These are phyloP conservation scores for Cercophora newfieldiana DNA, from an alignment of 495 filamentous ascomycete genomes.

Conservation along the genomic window DNA sequence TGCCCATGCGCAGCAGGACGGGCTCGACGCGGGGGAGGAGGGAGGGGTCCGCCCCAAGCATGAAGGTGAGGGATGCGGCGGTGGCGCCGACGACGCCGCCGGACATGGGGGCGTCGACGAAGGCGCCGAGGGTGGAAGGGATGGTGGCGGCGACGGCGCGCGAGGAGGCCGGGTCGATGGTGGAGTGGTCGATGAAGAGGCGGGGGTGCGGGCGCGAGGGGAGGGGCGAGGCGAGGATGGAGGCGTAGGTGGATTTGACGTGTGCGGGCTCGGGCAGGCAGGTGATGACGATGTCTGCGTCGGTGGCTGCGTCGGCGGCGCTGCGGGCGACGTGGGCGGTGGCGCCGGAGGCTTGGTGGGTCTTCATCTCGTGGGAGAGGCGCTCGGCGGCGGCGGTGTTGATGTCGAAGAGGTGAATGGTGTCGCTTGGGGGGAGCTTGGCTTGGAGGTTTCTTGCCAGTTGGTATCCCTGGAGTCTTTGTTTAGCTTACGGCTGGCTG, in stretches of 20 bases:
- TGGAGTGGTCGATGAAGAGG: constrained; percentile 80
- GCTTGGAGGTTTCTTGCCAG: constrained; percentile 87
- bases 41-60: constrained; percentile 70
- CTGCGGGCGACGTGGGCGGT: constrained; percentile 58
- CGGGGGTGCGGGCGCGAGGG: constrained; percentile 45
- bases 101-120: constrained; percentile 82
- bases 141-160: constrained; percentile 64
- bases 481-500: background rate
- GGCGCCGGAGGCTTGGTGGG: constrained; percentile 48
- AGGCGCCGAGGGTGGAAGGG: constrained; percentile 55
- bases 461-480: constrained; percentile 62
- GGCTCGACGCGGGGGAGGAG: constrained; percentile 61
- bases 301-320: constrained; percentile 64
- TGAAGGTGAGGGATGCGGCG: constrained; percentile 77
- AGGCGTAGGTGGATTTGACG: constrained; percentile 69
- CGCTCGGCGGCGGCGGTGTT: constrained; percentile 60
- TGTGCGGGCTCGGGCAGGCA: constrained; percentile 80
- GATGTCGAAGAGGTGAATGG: constrained; percentile 70
- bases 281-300: constrained; percentile 72
- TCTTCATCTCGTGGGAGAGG: constrained; percentile 61
- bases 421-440: constrained; percentile 70
- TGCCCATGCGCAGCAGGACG: constrained; percentile 76
- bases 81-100: constrained; percentile 82
- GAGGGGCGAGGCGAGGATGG: constrained; percentile 55
- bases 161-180: constrained; percentile 80